Evolutionary conservation across 306 rosid genomes (phyloP).

Genomic region (Carpinus viminea): DNA sequence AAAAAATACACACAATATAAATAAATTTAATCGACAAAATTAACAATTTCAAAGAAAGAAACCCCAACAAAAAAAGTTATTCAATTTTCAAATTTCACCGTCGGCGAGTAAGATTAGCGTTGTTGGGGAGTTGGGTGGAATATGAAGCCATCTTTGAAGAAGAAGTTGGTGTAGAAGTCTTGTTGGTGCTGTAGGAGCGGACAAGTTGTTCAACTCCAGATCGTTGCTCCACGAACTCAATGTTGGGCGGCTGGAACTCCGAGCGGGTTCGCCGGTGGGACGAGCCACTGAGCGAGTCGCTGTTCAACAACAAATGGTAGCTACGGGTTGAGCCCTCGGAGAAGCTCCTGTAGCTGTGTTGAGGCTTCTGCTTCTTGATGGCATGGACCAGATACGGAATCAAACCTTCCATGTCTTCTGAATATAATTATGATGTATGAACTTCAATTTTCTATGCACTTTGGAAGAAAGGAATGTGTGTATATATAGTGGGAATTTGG

Average conservation of each 20-base stretch:
- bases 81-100: background rate
- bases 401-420: constrained; percentile 65
- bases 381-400: constrained; percentile 77
- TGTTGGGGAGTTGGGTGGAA: background rate
- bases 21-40: no score
- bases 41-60: background rate
- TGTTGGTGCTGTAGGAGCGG: constrained; percentile 13
- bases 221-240: constrained; percentile 37
- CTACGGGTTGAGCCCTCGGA: constrained; percentile 64
- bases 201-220: constrained; percentile 1
- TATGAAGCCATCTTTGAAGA: background rate
- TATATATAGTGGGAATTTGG: background rate
- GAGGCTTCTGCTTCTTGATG: constrained; percentile 61
- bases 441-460: background rate
- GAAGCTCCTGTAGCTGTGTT: constrained; percentile 34
- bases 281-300: constrained; percentile 50
- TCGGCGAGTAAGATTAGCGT: background rate
- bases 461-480: background rate
- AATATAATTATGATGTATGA: no score
- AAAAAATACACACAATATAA: no score
- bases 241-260: constrained; percentile 50
- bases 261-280: constrained; percentile 73
- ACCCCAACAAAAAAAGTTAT: no score
- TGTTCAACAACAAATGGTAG: constrained; percentile 55
- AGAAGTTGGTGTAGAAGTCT: background rate